Base-by-base conservation (phyloP, 257 asterid genomes). In the Solanum clarkiae region DNA sequence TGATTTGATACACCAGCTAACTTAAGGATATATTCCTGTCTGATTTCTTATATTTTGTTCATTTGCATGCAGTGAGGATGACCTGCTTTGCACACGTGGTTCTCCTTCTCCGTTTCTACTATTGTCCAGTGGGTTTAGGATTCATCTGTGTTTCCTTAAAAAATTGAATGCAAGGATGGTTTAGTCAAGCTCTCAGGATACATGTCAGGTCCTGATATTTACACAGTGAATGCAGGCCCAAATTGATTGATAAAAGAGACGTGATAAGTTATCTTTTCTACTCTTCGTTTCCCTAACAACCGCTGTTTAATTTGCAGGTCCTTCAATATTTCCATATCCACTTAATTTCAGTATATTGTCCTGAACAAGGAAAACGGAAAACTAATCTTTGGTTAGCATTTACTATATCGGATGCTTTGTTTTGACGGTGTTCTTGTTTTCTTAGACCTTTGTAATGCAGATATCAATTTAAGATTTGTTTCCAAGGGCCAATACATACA, bases 141-240 rank as follows among this genome's bases (percentile, higher is more conserved):
- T 93, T 88, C 97, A 88, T 87, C 88, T 91, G 53, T 82, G 86
- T 68, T 86, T 81, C 84, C 89, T 96, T 62, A 60, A 85, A 85
- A 90, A 90, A 84, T 74, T 94, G 87, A 88, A 90, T 77, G 86
- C 86, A 70, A 88, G 90, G 91, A 89, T 85, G 91, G 94, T 65
- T 90, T 84, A 83, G 69, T 93, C 88, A 92, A 90, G 88, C 96
- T 96, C 85, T 88, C 92, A 86, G 99, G 98, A 66, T 93, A 91
- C 89, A 86, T 96, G 68, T 94, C 99, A 80, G 94, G 90, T 88
- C 98, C 97, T 66, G 92, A 91, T 62, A 81, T 32, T 2, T 32
- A 32, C 1, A 32, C 36, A 32, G 36, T 32, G 36, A 96, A 90
- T 88, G 80, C 26, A 81, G 45, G 49, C 22, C 70, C 51, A 80